Base-by-base conservation (phyloP, 345 rosid genomes). In the Rubroshorea leprosula region DNA sequence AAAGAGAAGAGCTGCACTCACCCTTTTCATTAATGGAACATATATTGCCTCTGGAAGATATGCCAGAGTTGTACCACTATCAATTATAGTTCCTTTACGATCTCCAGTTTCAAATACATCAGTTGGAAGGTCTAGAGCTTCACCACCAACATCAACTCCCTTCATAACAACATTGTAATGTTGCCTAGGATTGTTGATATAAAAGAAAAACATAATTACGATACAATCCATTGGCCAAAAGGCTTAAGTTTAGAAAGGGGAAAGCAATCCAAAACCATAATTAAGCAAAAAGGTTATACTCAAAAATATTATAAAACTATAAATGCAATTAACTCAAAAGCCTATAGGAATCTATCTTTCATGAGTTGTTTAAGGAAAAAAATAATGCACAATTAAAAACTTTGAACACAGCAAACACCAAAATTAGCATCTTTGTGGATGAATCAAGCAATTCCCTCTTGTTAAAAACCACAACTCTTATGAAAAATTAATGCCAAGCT, bases 61-160 rank as follows among this genome's bases (percentile, higher is more conserved):
- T 52, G 89, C 86, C 79, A 92, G 79, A 63, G 97, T 89, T 60
- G 98, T 89, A 62, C 98, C 98, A 68, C 97, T 92, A 63, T 92
- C 98, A 31, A 92, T 55, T 60, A 92, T 86, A 35, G 96, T 77
- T 71, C 82, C 89, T 57, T 64, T 83, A 9, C 51, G 62, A 26
- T 66, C 76, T 27, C 76, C 73, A 29, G 64, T 41, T 50, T 68
- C 83, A 65, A 84, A 78, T 25, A 72, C 4, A 77, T 74, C 69
- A 68, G 82, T 68, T 63, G 93, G 80, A 71, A 92, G 76, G 5
- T 73, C 66, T 59, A 89, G 61, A 65, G 69, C 47, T 63, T 26
- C 45, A 54, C 68, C 86, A 57, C 71, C 95, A 29, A 92, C 96
- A 69, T 89, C 90, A 73, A 89, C 55, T 27, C 65, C 82, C 78